A percentile compares a stretch with the other conserved stretches of the same genome.
phyloP scores from a whole-genome alignment of 2,329 filamentous ascomycete species.

The Trichoderma asperellum region DNA sequence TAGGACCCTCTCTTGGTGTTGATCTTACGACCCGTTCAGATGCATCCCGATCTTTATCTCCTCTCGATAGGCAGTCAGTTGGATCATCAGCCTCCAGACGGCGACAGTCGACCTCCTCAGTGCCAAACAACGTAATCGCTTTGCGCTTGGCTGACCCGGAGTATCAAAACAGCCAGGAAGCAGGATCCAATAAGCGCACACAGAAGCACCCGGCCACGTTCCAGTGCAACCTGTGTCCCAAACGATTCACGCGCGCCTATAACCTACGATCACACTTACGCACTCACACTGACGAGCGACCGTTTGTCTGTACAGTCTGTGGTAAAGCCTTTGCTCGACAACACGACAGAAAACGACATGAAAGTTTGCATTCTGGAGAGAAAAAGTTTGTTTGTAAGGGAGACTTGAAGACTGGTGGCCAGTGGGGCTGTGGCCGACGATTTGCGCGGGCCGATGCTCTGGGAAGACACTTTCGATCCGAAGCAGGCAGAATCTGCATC shows the following conservation, averaged over 20 bases:
- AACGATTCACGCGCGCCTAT: slow-evolving; percentile 94
- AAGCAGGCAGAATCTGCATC: slow-evolving; percentile 94
- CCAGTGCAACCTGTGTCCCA: slow-evolving; percentile 90
- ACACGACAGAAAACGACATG: slow-evolving; percentile 95
- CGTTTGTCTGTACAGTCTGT: slow-evolving; percentile 96
- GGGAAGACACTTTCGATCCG: slow-evolving; percentile 91
- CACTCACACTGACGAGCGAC: slow-evolving; percentile 95
- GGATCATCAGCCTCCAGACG: slow-evolving; percentile 42
- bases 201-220: slow-evolving; percentile 98
- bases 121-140: slow-evolving; percentile 72
- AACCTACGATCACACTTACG: slow-evolving; percentile 93
- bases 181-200: slow-evolving; percentile 73
- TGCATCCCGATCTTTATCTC: slow-evolving; percentile 61
- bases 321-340: slow-evolving; percentile 97
- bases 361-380: slow-evolving; percentile 93
- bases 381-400: slow-evolving; percentile 99
- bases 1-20: slow-evolving; percentile 57
- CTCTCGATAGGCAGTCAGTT: slow-evolving; percentile 56
- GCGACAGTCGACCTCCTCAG: slow-evolving; percentile 67
- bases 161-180: slow-evolving; percentile 68
- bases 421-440: slow-evolving; percentile 90
- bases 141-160: slow-evolving; percentile 87
- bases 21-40: slow-evolving; percentile 52
- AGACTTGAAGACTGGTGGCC: slow-evolving; percentile 77
- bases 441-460: slow-evolving; percentile 96